phyloP scores from a whole-genome alignment of 495 filamentous ascomycete species.

The Neurospora sp. region DNA sequence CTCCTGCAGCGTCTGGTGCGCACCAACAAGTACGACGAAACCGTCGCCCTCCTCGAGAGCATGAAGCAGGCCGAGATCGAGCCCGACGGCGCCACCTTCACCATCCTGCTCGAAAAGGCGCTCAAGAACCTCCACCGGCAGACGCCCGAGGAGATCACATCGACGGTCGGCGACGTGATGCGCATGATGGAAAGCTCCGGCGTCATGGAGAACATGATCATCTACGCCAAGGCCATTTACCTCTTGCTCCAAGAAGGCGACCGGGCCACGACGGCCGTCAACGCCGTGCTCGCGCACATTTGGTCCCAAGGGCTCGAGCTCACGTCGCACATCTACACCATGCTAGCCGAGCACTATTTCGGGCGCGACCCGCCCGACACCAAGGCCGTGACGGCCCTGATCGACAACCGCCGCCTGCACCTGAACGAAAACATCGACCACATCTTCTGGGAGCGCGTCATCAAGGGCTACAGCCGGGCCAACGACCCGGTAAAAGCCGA shows the following conservation, averaged over 20 bases:
- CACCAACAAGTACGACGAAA: conserved; percentile 22
- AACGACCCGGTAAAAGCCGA: conserved; percentile 43
- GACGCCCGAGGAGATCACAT: conserved; percentile 21
- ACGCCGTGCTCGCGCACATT: conserved; percentile 52
- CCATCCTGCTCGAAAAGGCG: conserved; percentile 30
- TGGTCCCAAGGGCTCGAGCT: conserved; percentile 37
- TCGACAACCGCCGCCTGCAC: conserved; percentile 32
- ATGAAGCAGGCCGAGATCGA: conserved; percentile 26
- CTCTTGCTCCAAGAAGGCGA: conserved; percentile 40
- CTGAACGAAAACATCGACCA: conserved; percentile 36
- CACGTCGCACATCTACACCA: conserved; percentile 55
- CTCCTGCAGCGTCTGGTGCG: conserved; percentile 48
- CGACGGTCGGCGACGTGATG: conserved; percentile 32
- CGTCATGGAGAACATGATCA: conserved; percentile 43
- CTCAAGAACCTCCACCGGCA: conserved; percentile 13
- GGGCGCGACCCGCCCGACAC: conserved; percentile 44
- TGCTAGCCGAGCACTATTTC: conserved; percentile 61
- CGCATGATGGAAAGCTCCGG: conserved; percentile 41
- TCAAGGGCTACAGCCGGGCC: conserved; percentile 47
- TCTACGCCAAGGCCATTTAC: conserved; percentile 56
- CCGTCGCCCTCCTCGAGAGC: conserved; percentile 30
- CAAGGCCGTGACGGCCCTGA: conserved; percentile 43
- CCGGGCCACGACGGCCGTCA: conserved; percentile 38
- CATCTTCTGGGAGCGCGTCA: conserved; percentile 57
- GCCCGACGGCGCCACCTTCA: conserved; percentile 33